A percentile compares a stretch with the other conserved stretches of the same genome.
Evolutionary conservation across 352 stramenopile species (phyloP).

Genomic region (Phytophthora gonapodyides): DNA sequence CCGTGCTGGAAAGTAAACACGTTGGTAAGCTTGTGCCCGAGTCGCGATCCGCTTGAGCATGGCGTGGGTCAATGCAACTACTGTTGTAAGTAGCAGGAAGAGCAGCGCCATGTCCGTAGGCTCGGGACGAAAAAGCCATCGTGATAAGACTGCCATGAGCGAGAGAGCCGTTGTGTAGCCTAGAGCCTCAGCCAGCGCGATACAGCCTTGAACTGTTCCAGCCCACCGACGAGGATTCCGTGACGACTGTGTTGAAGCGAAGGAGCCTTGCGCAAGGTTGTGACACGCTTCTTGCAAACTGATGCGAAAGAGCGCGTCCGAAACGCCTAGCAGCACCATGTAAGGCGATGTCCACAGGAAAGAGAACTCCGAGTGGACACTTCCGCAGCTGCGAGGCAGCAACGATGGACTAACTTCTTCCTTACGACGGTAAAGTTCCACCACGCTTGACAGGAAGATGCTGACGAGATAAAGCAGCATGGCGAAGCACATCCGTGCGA

Average conservation of each 20-base stretch:
- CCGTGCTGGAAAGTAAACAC: conserved; percentile 17
- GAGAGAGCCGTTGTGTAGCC: conserved; percentile 58
- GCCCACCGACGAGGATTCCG: conserved; percentile 39
- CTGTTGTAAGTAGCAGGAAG: conserved; percentile 65
- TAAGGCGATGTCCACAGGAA: conserved; percentile 65
- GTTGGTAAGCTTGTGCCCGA: conserved; percentile 26
- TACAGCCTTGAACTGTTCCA: conserved; percentile 48
- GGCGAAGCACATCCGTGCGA: conserved; percentile 51
- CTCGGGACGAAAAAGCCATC: conserved; percentile 61
- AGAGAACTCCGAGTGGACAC: conserved; percentile 45
- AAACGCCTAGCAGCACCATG: conserved; percentile 53
- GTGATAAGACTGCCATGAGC: conserved; percentile 53
- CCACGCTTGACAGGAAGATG: conserved; percentile 74
- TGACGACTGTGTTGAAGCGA: conserved; percentile 11
- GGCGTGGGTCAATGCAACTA: conserved; percentile 58
- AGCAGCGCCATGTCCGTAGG: conserved; percentile 66
- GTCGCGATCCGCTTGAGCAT: conserved; percentile 44
- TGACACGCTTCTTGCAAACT: conserved; percentile 64
- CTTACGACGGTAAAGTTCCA: conserved; percentile 78
- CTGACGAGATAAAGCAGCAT: conserved; percentile 63
- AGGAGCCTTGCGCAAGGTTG: conserved; percentile 30
- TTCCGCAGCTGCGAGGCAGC: conserved; percentile 29
- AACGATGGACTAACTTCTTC: conserved; percentile 18
- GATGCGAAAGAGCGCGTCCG: conserved; percentile 68
- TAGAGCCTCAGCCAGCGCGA: conserved; percentile 59